A percentile compares a stretch with the other conserved stretches of the same genome.
phyloP scores from a whole-genome alignment of 805 yeast species.

The Metschnikowia lunata region DNA sequence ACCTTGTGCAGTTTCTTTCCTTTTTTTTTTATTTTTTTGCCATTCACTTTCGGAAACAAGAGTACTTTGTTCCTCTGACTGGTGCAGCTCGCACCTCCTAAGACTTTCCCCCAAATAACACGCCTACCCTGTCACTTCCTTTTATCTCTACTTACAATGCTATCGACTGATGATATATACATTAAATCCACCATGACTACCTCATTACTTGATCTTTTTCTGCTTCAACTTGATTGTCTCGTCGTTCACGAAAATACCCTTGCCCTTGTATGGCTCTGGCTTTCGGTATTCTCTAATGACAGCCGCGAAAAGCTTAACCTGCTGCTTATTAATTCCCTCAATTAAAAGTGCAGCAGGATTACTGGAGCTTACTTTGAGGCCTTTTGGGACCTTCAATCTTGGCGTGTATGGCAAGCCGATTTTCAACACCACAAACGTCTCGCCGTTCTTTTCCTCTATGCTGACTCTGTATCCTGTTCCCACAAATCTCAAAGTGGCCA shows the following conservation, averaged over 20 bases:
- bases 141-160: no score
- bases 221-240: constrained; percentile 89
- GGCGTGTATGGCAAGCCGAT: constrained; percentile 85
- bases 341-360: constrained; percentile 79
- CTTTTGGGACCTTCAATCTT: constrained; percentile 71
- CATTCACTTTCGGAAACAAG: no score
- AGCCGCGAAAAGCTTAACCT: constrained; percentile 85
- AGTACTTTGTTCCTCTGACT: no score
- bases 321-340: constrained; percentile 86
- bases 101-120: no score
- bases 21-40: no score
- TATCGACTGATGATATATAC: constrained; percentile 3
- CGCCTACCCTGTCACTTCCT: no score
- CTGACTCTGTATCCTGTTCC: constrained; percentile 97
- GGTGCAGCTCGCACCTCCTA: no score
- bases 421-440: constrained; percentile 64
- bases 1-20: no score
- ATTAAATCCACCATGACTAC: background rate
- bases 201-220: constrained; percentile 77
- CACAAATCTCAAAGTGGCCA: constrained; percentile 79
- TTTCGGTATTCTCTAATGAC: constrained; percentile 80
- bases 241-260: constrained; percentile 88
- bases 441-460: constrained; percentile 54
- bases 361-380: constrained; percentile 70
- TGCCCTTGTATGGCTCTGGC: constrained; percentile 98